Conservation (phyloP, 495 filamentous ascomycete species). For the Glarea lozoyensis region DNA sequence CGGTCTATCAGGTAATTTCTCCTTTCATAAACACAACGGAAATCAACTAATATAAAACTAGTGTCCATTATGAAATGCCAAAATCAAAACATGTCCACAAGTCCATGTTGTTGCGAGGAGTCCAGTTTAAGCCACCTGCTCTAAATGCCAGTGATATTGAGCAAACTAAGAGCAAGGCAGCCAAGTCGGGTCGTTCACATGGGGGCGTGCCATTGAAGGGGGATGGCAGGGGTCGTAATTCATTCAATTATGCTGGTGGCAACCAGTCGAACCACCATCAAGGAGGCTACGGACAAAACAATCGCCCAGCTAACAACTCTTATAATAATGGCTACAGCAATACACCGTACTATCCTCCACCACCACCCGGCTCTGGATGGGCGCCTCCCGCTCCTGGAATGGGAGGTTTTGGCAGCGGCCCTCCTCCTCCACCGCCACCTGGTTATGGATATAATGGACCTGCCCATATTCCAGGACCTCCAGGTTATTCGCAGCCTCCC, state of each 20-base stretch:
- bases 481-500: constrained; percentile 1
- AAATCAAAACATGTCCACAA: constrained; percentile 65
- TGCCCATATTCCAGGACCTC: constrained; percentile 7
- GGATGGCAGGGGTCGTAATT: constrained; percentile 41
- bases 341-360: constrained; percentile 21
- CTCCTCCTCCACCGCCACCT: constrained; percentile 37
- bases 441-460: constrained; percentile 20
- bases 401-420: constrained; percentile 32
- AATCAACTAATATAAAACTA: constrained; percentile 29
- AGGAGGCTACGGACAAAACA: constrained; percentile 2
- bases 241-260: constrained; percentile 32
- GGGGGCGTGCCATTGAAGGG: constrained; percentile 53
- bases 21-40: constrained; percentile 6
- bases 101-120: constrained; percentile 85
- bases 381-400: constrained; percentile 34
- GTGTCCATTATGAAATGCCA: constrained; percentile 79
- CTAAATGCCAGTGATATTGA: constrained; percentile 65
- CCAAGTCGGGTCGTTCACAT: constrained; percentile 31
- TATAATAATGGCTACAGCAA: constrained; percentile 13
- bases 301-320: constrained; percentile 19
- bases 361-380: constrained; percentile 28
- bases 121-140: constrained; percentile 58
- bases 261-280: constrained; percentile 1
- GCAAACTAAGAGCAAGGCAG: constrained; percentile 32
- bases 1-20: constrained; percentile 63